Conservation (phyloP, 2,329 filamentous ascomycete species). For the Acrocalymma vagum region DNA sequence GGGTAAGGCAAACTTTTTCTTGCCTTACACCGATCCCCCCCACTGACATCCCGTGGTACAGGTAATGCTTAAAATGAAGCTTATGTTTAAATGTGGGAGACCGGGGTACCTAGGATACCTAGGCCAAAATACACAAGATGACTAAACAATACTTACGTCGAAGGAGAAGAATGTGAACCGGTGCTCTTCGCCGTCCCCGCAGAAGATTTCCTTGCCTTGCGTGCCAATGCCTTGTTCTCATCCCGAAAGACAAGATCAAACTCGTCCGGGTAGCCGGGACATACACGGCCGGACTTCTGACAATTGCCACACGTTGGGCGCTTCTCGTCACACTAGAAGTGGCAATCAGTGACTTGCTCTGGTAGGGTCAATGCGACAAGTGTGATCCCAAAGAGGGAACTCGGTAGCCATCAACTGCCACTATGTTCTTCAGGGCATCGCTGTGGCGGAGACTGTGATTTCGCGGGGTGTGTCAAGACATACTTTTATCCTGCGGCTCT, state of each 20-base stretch:
- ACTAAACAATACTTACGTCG: constrained; percentile 32
- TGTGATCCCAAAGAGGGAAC: neutral
- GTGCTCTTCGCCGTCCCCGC: constrained; percentile 24
- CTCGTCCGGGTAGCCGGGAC: constrained; percentile 62
- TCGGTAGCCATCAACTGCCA: constrained; percentile 1
- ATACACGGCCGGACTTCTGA: constrained; percentile 39
- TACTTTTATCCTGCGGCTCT: constrained; percentile 77
- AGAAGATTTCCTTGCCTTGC: constrained; percentile 62
- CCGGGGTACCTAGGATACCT: too few relatives aligned
- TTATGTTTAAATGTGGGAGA: too few relatives aligned
- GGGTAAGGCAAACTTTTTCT: too few relatives aligned
- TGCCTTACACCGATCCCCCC: too few relatives aligned
- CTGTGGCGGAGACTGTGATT: too few relatives aligned
- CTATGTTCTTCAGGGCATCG: too few relatives aligned
- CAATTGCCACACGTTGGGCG: constrained; percentile 46
- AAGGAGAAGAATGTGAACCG: constrained; percentile 38
- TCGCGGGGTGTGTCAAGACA: too few relatives aligned
- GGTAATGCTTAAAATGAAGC: too few relatives aligned
- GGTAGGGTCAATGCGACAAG: constrained; percentile 4
- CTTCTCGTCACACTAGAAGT: constrained; percentile 44
- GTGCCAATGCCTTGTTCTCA: constrained; percentile 73
- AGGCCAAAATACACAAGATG: neutral
- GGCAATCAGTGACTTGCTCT: neutral
- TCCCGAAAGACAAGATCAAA: constrained; percentile 78
- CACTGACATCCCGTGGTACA: too few relatives aligned